Evolutionary conservation across 2,329 filamentous ascomycete genomes (phyloP).

Genomic region (Dactylellina parvicollis): DNA sequence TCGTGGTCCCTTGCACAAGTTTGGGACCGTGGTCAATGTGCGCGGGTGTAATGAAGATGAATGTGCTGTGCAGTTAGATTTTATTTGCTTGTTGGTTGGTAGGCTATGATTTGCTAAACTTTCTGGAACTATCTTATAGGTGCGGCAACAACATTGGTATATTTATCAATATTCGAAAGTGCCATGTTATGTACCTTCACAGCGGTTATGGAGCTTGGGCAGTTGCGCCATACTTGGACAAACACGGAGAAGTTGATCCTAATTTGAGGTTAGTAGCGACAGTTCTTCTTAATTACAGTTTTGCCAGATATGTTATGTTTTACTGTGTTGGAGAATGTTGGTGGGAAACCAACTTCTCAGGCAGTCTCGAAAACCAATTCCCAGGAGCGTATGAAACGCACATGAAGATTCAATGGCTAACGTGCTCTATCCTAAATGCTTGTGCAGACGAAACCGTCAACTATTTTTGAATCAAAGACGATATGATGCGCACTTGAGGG

Average conservation of each 20-base stretch:
- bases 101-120: not conserved
- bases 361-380: slow-evolving; percentile 7
- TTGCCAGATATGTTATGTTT: slow-evolving; percentile 1
- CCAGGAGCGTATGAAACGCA: not conserved
- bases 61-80: too few species aligned
- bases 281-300: not conserved
- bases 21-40: too few species aligned
- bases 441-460: slow-evolving; percentile 76
- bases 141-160: slow-evolving; percentile 91
- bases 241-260: slow-evolving; percentile 94
- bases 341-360: not conserved
- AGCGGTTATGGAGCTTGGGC: slow-evolving; percentile 82
- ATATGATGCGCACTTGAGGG: slow-evolving; percentile 87
- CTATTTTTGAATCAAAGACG: slow-evolving; percentile 92
- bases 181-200: slow-evolving; percentile 87
- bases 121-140: slow-evolving; percentile 63
- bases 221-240: slow-evolving; percentile 90
- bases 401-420: slow-evolving; percentile 9
- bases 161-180: slow-evolving; percentile 97
- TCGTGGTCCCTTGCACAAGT: too few species aligned
- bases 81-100: not conserved
- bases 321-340: slow-evolving; percentile 11
- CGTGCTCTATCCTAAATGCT: not conserved
- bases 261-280: slow-evolving; percentile 71
- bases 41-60: too few species aligned